A percentile compares a stretch with the other conserved stretches of the same genome.
Conservation (phyloP, 2,329 filamentous ascomycete species). For the Pyricularia sp. region DNA sequence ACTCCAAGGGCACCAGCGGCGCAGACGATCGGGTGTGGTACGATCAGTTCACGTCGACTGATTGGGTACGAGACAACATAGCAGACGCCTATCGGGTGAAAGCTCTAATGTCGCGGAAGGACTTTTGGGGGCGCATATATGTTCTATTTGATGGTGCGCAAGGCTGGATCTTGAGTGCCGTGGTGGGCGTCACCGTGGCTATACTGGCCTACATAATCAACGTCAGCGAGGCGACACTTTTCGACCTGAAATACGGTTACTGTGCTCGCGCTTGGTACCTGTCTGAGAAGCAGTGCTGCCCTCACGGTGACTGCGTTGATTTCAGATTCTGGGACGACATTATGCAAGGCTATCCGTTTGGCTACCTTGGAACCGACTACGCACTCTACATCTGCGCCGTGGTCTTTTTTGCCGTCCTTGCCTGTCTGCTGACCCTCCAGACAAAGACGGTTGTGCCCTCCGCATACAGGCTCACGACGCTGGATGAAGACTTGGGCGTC, state of each 20-base stretch:
- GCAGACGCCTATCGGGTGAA: slow-evolving; percentile 86
- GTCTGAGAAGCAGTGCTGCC: slow-evolving; percentile 55
- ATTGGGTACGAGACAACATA: slow-evolving; percentile 97
- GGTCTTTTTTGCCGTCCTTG: slow-evolving; percentile 52
- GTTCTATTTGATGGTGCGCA: slow-evolving; percentile 76
- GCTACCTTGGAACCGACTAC: slow-evolving; percentile 58
- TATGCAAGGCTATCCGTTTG: slow-evolving; percentile 29
- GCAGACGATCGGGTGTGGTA: slow-evolving; percentile 91
- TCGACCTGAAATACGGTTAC: slow-evolving; percentile 85
- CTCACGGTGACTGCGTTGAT: slow-evolving; percentile 38
- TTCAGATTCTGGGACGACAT: slow-evolving; percentile 44
- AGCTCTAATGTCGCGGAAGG: slow-evolving; percentile 66
- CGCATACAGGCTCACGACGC: slow-evolving; percentile 68
- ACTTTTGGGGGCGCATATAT: slow-evolving; percentile 66
- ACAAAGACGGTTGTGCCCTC: slow-evolving; percentile 95
- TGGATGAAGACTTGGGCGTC: slow-evolving; percentile 86
- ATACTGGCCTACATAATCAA: slow-evolving; percentile 80
- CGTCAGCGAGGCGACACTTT: slow-evolving; percentile 71
- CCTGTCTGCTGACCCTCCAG: slow-evolving; percentile 69
- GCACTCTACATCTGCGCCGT: slow-evolving; percentile 61
- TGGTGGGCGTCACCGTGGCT: slow-evolving; percentile 79
- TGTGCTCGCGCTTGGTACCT: slow-evolving; percentile 60
- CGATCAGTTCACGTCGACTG: slow-evolving; percentile 93
- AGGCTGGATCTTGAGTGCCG: slow-evolving; percentile 84
- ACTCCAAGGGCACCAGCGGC: slow-evolving; percentile 47